These are phyloP conservation scores for Amniculicola lignicola DNA, from an alignment of 495 filamentous ascomycete species.

Conservation along the genomic window DNA sequence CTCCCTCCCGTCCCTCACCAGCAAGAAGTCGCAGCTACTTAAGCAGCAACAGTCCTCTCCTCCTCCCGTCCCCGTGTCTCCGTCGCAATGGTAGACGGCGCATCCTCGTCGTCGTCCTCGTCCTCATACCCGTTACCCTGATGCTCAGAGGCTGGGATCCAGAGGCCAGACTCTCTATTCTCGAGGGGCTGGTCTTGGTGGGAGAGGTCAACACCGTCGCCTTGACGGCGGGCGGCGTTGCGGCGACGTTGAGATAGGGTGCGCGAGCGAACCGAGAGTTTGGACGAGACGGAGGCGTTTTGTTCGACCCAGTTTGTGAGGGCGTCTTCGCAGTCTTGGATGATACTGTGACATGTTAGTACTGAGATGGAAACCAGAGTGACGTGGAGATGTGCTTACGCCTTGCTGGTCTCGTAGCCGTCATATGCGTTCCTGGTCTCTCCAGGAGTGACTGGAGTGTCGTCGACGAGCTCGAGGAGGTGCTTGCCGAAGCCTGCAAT, in stretches of 20 bases:
- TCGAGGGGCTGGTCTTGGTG: conserved; percentile 79
- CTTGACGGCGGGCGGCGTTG: conserved; percentile 58
- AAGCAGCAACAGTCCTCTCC: conserved; percentile 47
- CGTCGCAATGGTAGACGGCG: conserved; percentile 52
- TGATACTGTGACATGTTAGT: conserved; percentile 59
- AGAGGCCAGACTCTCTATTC: conserved; percentile 73
- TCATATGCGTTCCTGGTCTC: conserved; percentile 96
- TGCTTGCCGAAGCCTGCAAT: conserved; percentile 98
- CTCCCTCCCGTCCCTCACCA: too few species aligned
- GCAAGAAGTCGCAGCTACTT: too few species aligned
- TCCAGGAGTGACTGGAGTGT: conserved; percentile 93
- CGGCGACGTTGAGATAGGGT: conserved; percentile 82
- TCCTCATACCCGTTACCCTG: conserved; percentile 53
- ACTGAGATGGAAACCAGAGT: background rate
- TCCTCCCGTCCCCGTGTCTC: conserved; percentile 60
- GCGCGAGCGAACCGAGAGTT: conserved; percentile 78
- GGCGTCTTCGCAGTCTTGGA: conserved; percentile 97
- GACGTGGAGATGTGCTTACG: conserved; percentile 41
- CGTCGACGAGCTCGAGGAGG: conserved; percentile 88
- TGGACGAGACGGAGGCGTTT: conserved; percentile 81
- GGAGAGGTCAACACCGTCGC: conserved; percentile 73
- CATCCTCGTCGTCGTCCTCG: conserved; percentile 63
- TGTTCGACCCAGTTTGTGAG: conserved; percentile 94
- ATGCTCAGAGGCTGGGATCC: conserved; percentile 83
- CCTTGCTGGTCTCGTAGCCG: conserved; percentile 97